Evolutionary conservation across 192 early-diverging fungal species (phyloP).

Genomic region (Lobosporangium transversale): DNA sequence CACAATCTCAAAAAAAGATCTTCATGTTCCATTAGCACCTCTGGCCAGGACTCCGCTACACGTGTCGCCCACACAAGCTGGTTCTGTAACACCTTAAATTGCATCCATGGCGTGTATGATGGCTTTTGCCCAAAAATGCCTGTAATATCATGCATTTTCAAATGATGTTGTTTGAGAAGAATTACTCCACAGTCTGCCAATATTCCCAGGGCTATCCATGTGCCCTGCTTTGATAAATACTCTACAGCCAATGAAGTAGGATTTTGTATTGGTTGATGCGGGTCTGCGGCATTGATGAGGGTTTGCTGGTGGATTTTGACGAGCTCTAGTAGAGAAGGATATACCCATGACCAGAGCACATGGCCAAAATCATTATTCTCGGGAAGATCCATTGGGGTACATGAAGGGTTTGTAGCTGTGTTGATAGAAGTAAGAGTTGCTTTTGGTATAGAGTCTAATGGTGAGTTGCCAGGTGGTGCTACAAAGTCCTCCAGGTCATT

Average conservation of each 20-base stretch:
- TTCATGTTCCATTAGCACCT: slow-evolving; percentile 17
- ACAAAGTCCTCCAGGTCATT: slow-evolving; percentile 12
- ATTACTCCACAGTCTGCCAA: slow-evolving; percentile 24
- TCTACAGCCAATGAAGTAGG: background rate
- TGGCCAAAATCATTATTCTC: slow-evolving; percentile 7
- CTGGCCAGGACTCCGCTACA: slow-evolving; percentile 1
- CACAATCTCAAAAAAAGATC: slow-evolving; percentile 22
- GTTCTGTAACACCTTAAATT: slow-evolving; percentile 13
- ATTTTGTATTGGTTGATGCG: slow-evolving; percentile 8
- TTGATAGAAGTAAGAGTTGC: background rate
- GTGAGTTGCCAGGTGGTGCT: background rate
- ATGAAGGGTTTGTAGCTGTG: background rate
- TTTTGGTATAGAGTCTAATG: too few species aligned
- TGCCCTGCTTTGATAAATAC: slow-evolving; percentile 8
- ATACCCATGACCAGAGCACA: slow-evolving; percentile 21
- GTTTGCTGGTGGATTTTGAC: slow-evolving; percentile 21
- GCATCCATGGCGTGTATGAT: slow-evolving; percentile 18
- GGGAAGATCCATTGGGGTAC: background rate
- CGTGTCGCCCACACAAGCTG: slow-evolving; percentile 31
- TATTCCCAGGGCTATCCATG: background rate
- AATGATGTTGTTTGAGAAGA: slow-evolving; percentile 4
- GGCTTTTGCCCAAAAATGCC: slow-evolving; percentile 5
- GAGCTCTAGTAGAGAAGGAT: slow-evolving; percentile 16
- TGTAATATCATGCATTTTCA: background rate
- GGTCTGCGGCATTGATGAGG: background rate